Evolutionary conservation across 179 eudicot genomes (phyloP), one percentile per base, ranked within the genome.

Genomic region (Spinacia oleracea): DNA sequence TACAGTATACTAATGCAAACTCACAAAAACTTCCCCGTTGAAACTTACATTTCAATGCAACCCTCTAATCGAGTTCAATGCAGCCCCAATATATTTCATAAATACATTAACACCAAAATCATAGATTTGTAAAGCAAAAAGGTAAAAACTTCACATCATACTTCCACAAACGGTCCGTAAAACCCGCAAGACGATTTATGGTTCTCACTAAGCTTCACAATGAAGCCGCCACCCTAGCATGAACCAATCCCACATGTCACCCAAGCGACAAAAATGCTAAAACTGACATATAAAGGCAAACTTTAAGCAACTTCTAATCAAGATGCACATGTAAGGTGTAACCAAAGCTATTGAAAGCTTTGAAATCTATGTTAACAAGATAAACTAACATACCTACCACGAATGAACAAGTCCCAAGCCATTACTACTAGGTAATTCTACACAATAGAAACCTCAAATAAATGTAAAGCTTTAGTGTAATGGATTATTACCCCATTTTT

Each of bases 401-500:
- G 65, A 5, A 25, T 35, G 35, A 74, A 55, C 35, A 74, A 25
- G 67, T 51, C 68, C 27, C 10, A 1, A 4, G 11, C 5, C 23
- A 16, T 20, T 62, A 71, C 21, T 51, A 3, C 43, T 43, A 40
- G 5, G 5, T 20, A 46, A 9, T 15, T 35, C 18, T 38, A 20
- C 31, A 58, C 1, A 31, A 6, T 46, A 11, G 0, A 1, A 45
- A 72, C 34, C 72, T 23, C 14, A 0, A 66, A 32, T 56, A 60
- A 56, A 62, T n/a, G 56, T 11, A 34, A 46, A 50, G 58, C 15
- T 14, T 35, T 29, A 9, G 9, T 66, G 21, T 31, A 29, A 48
- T 20, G 46, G 20, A 48, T 8, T 78, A 70, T 81, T 87, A 96
- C 99, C 99, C 98, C 98, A 79, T 86, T 86, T 78, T 91, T 94